phyloP scores from a whole-genome alignment of 139 green algal genomes.

The Nannochloris sp. region DNA sequence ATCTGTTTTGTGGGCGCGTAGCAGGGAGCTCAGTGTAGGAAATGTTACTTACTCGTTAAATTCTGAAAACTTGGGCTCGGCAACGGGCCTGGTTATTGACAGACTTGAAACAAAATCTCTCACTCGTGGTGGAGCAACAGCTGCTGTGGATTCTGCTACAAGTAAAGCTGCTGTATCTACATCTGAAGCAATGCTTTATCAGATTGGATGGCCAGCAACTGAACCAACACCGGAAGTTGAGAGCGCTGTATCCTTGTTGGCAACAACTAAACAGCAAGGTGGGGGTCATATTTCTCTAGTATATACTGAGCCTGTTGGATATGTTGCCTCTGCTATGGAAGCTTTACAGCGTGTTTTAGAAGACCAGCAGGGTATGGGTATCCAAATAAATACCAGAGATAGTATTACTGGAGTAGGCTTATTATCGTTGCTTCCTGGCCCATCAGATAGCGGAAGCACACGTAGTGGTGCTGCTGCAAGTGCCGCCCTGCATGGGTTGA shows the following conservation, averaged over 20 bases:
- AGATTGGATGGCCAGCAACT: slow-evolving; percentile 18
- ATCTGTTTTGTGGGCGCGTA: slow-evolving; percentile 8
- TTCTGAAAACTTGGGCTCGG: not conserved
- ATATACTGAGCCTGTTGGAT: too few species aligned
- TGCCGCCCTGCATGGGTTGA: too few species aligned
- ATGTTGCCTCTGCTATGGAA: too few species aligned
- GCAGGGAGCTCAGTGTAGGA: not conserved
- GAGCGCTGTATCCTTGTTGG: not conserved
- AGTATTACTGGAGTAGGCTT: too few species aligned
- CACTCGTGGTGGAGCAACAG: not conserved
- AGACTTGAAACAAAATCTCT: slow-evolving; percentile 12
- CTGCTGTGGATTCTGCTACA: not conserved
- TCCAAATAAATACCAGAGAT: too few species aligned
- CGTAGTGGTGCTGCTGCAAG: too few species aligned
- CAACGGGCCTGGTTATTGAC: not conserved
- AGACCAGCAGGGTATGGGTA: too few species aligned
- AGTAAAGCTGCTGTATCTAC: not conserved
- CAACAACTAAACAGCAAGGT: too few species aligned
- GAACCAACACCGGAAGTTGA: not conserved
- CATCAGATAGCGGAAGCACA: too few species aligned
- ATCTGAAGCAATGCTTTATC: slow-evolving; percentile 22
- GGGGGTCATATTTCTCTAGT: too few species aligned
- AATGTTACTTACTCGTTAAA: slow-evolving; percentile 14
- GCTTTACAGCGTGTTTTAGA: too few species aligned
- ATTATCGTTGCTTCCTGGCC: too few species aligned